phyloP scores from a whole-genome alignment of 306 rosid species.

The Malus sieversii region DNA sequence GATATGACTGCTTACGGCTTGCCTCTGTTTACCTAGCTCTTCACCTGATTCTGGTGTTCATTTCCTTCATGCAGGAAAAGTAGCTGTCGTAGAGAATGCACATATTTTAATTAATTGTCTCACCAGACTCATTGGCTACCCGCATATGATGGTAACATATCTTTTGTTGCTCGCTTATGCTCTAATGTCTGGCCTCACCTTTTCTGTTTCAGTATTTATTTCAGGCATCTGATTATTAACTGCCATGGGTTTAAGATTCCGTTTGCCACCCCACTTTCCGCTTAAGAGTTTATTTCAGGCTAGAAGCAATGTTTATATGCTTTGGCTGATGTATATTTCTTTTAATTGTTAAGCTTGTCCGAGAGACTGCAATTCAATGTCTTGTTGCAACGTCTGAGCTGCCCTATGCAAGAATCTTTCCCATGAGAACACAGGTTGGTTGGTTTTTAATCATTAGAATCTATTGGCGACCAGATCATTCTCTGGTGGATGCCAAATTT shows the following conservation, averaged over 20 bases:
- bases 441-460: conserved; percentile 10
- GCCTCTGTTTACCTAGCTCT: background rate
- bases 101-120: conserved; percentile 52
- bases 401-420: conserved; percentile 72
- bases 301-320: background rate
- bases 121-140: conserved; percentile 49
- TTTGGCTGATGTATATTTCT: background rate
- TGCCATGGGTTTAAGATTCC: background rate
- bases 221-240: background rate
- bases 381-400: conserved; percentile 73
- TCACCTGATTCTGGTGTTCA: background rate
- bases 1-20: background rate
- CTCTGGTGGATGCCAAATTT: background rate
- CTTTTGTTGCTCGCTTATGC: conserved; percentile 20
- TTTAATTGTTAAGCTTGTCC: conserved; percentile 61
- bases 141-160: conserved; percentile 69
- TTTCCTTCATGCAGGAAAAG: conserved; percentile 49
- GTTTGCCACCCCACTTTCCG: background rate
- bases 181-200: background rate
- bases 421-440: conserved; percentile 75
- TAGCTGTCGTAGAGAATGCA: conserved; percentile 62
- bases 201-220: background rate
- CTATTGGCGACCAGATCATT: background rate
- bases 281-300: background rate
- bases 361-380: conserved; percentile 88